Evolutionary conservation across 1,284 basidiomycete genomes (phyloP).

Genomic region (Thelephora terrestris): DNA sequence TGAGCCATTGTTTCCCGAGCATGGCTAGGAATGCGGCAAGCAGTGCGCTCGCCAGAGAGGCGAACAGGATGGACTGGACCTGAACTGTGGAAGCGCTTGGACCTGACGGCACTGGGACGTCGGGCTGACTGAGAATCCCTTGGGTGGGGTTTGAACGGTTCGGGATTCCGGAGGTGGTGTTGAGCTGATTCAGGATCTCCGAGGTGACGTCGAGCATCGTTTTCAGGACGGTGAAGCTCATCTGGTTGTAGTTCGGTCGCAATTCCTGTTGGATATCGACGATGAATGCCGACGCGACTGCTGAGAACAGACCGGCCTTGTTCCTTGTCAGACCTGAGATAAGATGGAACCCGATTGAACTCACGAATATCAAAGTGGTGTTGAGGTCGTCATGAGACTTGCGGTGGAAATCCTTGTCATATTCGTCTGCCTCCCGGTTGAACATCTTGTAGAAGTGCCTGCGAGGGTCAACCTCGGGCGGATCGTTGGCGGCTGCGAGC

Average conservation of each 20-base stretch:
- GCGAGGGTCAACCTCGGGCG: too few relatives aligned
- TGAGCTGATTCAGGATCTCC: neutral
- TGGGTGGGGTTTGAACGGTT: neutral
- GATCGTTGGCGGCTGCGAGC: too few relatives aligned
- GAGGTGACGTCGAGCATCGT: neutral
- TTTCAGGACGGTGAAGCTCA: neutral
- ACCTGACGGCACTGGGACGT: neutral
- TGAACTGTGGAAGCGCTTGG: neutral
- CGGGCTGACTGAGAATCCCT: neutral
- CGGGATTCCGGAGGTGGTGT: neutral
- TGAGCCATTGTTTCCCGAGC: slow-evolving; percentile 2
- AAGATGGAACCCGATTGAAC: neutral
- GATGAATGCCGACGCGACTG: slow-evolving; percentile 7
- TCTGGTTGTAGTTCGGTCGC: slow-evolving; percentile 3
- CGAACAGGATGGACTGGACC: slow-evolving; percentile 1
- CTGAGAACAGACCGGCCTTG: slow-evolving; percentile 9
- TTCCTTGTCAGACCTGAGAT: neutral
- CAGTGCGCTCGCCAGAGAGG: neutral
- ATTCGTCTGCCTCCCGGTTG: neutral
- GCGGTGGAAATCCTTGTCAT: neutral
- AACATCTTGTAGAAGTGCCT: neutral
- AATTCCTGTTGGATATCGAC: slow-evolving; percentile 5
- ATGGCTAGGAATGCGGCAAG: slow-evolving; percentile 2
- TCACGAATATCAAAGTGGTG: slow-evolving; percentile 1
- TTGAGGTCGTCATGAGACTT: neutral